These are phyloP conservation scores for Herpetomonas tarakana DNA, from an alignment of 208 protist genomes.

Conservation along the genomic window DNA sequence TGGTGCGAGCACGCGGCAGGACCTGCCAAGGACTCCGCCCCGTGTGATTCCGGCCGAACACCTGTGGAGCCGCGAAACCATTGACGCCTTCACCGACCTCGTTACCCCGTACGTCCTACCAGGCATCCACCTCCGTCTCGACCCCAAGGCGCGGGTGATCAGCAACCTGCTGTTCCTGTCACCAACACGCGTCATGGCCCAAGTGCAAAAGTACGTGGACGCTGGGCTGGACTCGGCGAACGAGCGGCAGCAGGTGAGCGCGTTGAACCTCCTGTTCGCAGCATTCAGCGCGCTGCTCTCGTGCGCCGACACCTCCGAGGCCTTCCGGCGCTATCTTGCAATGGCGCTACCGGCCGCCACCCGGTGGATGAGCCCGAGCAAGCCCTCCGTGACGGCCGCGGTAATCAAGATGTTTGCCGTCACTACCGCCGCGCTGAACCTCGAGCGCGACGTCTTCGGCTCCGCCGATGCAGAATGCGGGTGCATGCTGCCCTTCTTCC, in stretches of 20 bases:
- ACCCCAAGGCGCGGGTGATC: slow-evolving; percentile 17
- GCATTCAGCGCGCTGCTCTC: slow-evolving; percentile 12
- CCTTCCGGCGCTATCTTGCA: slow-evolving; percentile 28
- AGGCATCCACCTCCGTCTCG: slow-evolving; percentile 28
- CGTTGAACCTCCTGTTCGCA: slow-evolving; percentile 25
- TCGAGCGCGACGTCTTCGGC: slow-evolving; percentile 11
- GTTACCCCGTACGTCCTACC: slow-evolving; percentile 37
- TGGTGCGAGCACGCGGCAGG: too few species aligned
- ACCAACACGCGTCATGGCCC: slow-evolving; percentile 21
- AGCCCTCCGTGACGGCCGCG: neutral
- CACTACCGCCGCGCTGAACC: neutral
- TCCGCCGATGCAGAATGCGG: neutral
- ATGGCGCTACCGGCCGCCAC: slow-evolving; percentile 20
- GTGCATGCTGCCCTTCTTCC: slow-evolving; percentile 6
- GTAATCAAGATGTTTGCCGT: neutral
- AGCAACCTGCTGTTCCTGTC: slow-evolving; percentile 35
- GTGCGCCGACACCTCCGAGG: slow-evolving; percentile 14
- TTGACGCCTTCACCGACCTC: slow-evolving; percentile 47
- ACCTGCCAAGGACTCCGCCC: neutral
- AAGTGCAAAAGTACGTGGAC: slow-evolving; percentile 19
- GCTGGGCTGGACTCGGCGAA: slow-evolving; percentile 28
- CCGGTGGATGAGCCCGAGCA: slow-evolving; percentile 32
- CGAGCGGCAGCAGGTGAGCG: slow-evolving; percentile 21
- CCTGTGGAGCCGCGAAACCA: slow-evolving; percentile 32
- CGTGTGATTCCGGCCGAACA: neutral